Evolutionary conservation across 2,329 filamentous ascomycete genomes (phyloP).

Genomic region (Ophiosphaerella herpotricha): DNA sequence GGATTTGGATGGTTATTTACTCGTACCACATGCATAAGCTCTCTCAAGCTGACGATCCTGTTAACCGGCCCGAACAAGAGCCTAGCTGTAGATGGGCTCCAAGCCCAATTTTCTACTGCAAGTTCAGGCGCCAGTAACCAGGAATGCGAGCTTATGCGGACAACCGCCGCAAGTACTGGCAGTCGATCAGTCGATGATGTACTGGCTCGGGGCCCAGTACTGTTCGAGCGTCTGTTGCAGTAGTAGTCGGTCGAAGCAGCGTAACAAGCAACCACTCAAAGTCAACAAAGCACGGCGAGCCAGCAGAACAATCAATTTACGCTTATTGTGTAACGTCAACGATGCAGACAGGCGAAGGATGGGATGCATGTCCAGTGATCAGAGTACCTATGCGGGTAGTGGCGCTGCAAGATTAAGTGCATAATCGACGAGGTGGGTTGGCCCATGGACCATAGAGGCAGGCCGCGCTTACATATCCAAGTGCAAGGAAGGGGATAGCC

Average conservation of each 20-base stretch:
- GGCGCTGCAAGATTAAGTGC: slow-evolving; percentile 46
- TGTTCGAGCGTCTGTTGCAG: slow-evolving; percentile 39
- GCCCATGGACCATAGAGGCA: slow-evolving; percentile 24
- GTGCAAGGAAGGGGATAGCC: neutral
- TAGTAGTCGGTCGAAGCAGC: slow-evolving; percentile 31
- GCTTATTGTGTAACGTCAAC: slow-evolving; percentile 39
- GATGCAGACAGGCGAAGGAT: slow-evolving; percentile 25
- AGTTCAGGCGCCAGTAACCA: slow-evolving; percentile 29
- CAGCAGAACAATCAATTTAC: slow-evolving; percentile 35
- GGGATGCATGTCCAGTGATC: slow-evolving; percentile 40
- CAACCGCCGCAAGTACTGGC: slow-evolving; percentile 31
- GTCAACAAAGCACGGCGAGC: slow-evolving; percentile 20
- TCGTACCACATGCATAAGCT: slow-evolving; percentile 19
- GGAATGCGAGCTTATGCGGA: slow-evolving; percentile 27
- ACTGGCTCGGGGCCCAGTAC: slow-evolving; percentile 37
- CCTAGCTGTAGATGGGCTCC: slow-evolving; percentile 16
- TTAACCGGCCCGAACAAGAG: slow-evolving; percentile 27
- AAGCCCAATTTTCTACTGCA: slow-evolving; percentile 9
- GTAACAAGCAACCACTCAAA: slow-evolving; percentile 25
- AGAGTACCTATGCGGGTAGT: slow-evolving; percentile 39
- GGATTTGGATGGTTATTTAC: slow-evolving; percentile 16
- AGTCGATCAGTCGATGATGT: slow-evolving; percentile 17
- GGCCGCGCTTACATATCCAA: slow-evolving; percentile 15
- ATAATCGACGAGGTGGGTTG: slow-evolving; percentile 26
- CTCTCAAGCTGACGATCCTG: slow-evolving; percentile 24